Percentiles rank a stretch among this genome's conserved stretches.
Evolutionary conservation across 2,329 filamentous ascomycete genomes (phyloP).

Genomic region (Hypoxylon sp.): DNA sequence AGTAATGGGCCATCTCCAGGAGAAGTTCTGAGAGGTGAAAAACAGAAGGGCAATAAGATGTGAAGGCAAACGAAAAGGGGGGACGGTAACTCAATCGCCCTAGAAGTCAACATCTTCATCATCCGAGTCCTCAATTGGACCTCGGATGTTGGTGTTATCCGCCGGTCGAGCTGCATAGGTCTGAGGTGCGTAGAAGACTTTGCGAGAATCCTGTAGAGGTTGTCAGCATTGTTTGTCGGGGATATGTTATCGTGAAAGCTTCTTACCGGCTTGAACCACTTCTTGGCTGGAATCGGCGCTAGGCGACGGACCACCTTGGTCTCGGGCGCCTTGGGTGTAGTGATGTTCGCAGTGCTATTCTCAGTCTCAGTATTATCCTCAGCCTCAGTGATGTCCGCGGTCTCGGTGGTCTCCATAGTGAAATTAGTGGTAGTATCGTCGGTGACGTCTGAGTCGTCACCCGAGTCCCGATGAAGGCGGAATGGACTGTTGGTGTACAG

Average conservation of each 20-base stretch:
- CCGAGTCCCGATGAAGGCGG: neutral
- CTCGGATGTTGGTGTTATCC: neutral
- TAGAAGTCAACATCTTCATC: constrained; percentile 11
- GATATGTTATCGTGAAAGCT: neutral
- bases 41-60: neutral
- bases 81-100: neutral
- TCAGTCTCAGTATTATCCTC: neutral
- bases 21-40: neutral
- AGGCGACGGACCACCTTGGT: neutral
- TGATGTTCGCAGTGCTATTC: too few species aligned
- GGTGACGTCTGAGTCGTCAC: neutral
- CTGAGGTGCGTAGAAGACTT: constrained; percentile 19
- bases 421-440: neutral
- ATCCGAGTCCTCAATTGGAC: constrained; percentile 6
- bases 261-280: constrained; percentile 35
- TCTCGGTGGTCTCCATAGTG: neutral
- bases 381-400: neutral
- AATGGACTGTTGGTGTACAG: constrained; percentile 3
- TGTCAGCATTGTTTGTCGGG: constrained; percentile 14
- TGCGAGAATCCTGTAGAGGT: constrained; percentile 32
- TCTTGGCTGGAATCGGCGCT: neutral
- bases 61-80: neutral
- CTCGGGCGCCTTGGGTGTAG: neutral
- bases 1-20: too few species aligned
- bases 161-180: neutral